Evolutionary conservation across 371 early-diverging fungal genomes (phyloP).

Genomic region (Mortierella sp.): DNA sequence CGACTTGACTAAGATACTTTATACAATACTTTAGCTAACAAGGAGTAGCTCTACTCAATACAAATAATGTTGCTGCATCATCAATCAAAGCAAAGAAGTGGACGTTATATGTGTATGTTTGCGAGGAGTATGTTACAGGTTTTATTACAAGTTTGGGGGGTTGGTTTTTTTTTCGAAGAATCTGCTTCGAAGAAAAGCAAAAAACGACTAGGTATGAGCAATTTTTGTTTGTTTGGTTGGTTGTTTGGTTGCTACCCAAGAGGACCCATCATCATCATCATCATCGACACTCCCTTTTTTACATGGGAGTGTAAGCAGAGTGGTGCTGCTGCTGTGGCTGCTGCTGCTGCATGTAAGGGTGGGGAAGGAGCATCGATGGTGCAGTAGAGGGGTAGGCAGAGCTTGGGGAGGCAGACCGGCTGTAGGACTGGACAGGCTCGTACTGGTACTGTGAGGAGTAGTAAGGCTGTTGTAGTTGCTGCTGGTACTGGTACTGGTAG

Average conservation of each 20-base stretch:
- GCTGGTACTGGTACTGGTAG: slow-evolving; percentile 19
- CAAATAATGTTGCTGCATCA: no score
- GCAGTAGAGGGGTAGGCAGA: slow-evolving; percentile 17
- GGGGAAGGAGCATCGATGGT: slow-evolving; percentile 38
- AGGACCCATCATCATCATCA: slow-evolving; percentile 3
- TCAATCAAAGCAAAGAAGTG: background rate
- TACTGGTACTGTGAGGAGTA: slow-evolving; percentile 1
- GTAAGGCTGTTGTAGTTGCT: slow-evolving; percentile 11
- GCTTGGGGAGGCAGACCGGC: slow-evolving; percentile 39
- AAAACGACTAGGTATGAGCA: slow-evolving; percentile 4
- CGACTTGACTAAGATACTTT: slow-evolving; percentile 6
- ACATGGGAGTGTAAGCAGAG: background rate
- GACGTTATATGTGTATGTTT: background rate
- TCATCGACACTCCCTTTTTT: slow-evolving; percentile 6
- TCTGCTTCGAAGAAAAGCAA: background rate
- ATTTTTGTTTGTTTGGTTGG: slow-evolving; percentile 8
- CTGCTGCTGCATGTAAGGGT: slow-evolving; percentile 39
- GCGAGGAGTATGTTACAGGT: background rate
- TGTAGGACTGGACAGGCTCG: slow-evolving; percentile 24
- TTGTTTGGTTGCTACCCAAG: slow-evolving; percentile 12
- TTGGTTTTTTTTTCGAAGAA: slow-evolving; percentile 1
- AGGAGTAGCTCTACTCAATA: background rate
- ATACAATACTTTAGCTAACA: background rate
- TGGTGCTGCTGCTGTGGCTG: slow-evolving; percentile 20
- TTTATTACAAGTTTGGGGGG: slow-evolving; percentile 5